Conservation (phyloP, 148 eudicot species). For the Vaccinium macrocarpon region DNA sequence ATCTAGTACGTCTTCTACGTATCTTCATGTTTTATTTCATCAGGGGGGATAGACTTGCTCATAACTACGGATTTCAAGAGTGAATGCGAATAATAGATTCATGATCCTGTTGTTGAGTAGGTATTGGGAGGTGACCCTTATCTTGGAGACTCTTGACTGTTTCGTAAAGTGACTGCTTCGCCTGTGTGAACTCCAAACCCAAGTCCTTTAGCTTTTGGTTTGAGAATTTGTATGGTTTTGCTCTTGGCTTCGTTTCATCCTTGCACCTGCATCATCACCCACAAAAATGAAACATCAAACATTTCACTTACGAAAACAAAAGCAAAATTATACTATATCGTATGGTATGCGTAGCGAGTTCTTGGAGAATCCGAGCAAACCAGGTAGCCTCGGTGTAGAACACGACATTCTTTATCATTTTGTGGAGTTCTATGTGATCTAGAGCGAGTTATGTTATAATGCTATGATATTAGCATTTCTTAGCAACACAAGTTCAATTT, state of each 20-base stretch:
- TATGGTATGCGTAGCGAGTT: not conserved
- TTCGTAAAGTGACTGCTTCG: conserved; percentile 64
- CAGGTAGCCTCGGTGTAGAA: not conserved
- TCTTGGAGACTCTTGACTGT: conserved; percentile 81
- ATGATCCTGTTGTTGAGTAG: conserved; percentile 33
- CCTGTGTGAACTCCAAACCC: conserved; percentile 68
- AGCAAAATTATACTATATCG: not conserved
- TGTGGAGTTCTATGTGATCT: not conserved
- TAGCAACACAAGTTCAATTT: not conserved
- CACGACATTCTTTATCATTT: not conserved
- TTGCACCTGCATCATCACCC: conserved; percentile 50
- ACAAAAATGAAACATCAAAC: not conserved
- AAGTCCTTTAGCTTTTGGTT: conserved; percentile 76
- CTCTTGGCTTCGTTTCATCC: conserved; percentile 73
- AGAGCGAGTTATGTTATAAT: not conserved
- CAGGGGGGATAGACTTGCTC: too few species aligned
- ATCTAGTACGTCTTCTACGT: too few species aligned
- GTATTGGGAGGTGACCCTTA: conserved; percentile 74
- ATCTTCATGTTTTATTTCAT: too few species aligned
- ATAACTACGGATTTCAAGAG: not conserved
- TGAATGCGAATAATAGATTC: conserved; percentile 24
- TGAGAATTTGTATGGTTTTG: conserved; percentile 66
- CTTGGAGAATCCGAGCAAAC: not conserved
- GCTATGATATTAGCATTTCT: not conserved
- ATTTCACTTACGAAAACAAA: not conserved